Percentiles rank a stretch among this genome's conserved stretches.
Evolutionary conservation across 306 rosid species (phyloP).

Genomic region (Rosa lucieae): DNA sequence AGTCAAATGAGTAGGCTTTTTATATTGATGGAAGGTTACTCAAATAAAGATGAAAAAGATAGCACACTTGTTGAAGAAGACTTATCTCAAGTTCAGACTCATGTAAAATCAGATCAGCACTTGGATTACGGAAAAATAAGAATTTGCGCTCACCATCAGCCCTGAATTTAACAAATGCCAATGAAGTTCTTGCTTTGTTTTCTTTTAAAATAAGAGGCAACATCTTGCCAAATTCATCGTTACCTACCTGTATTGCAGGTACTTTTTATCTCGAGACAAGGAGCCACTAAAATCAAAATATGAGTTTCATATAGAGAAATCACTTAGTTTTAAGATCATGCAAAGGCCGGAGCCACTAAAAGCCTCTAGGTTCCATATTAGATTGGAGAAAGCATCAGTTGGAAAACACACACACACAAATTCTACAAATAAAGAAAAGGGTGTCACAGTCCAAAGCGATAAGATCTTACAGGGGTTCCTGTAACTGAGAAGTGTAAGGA

Average conservation of each 20-base stretch:
- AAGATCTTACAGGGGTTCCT: background rate
- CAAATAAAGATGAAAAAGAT: slow-evolving; percentile 5
- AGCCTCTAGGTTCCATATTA: background rate
- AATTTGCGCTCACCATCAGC: slow-evolving; percentile 92
- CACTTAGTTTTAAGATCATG: background rate
- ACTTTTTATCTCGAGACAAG: background rate
- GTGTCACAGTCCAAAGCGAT: background rate
- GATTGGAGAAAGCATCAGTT: background rate
- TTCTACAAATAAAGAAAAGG: background rate
- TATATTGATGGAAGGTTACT: background rate
- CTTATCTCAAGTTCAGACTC: slow-evolving; percentile 75
- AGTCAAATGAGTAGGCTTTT: background rate
- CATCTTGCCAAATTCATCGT: slow-evolving; percentile 86
- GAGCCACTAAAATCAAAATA: background rate
- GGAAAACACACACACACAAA: background rate
- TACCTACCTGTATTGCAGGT: slow-evolving; percentile 66
- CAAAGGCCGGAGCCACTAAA: background rate
- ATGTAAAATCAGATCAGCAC: slow-evolving; percentile 88
- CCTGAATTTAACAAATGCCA: slow-evolving; percentile 84
- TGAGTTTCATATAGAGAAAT: background rate
- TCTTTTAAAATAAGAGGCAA: slow-evolving; percentile 68
- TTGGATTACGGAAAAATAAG: slow-evolving; percentile 85
- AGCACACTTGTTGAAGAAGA: slow-evolving; percentile 57
- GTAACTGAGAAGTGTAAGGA: slow-evolving; percentile 6
- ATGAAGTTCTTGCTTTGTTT: slow-evolving; percentile 82